Evolutionary conservation across 2,329 filamentous ascomycete genomes (phyloP), one percentile per base, ranked within the genome.

Genomic region (Trichoderma lentiforme): DNA sequence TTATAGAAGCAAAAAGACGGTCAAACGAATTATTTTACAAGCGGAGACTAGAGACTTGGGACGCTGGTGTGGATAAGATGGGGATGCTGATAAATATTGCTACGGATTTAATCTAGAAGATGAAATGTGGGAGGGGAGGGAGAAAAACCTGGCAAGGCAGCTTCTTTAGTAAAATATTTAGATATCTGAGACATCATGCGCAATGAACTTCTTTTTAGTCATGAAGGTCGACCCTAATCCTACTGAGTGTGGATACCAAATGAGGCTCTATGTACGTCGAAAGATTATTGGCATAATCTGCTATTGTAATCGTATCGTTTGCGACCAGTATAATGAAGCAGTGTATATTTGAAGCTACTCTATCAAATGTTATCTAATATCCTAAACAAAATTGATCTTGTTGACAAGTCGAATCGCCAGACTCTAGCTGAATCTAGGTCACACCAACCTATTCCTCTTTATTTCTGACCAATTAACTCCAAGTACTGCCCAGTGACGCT

Each of bases 401-500:
- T 53, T 3, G 47, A 2, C 47, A 53, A 53, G 5, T 2, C 4
- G 9, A 14, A 24, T 14, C 21, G 21, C 47, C 5, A 14, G 18
- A 14, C 15, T 36, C 18, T n/a, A 15, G 26, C 0, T 30, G 7
- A 30, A 30, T 18, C 3, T 30, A 30, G 6, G 3, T 43, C 7
- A 9, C 0, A n/a, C 26, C 26, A n/a, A 12, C 39, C 14, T 24
- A 24, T 21, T 43, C 18, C 15, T 43, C 3, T 34, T 43, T 21
- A 51, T 43, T 64, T 51, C 9, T 7, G 61, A 9, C 47, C 64
- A 47, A 56, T 24, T 21, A 82, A 72, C 62, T 78, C 77, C 8
- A 82, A 71, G 71, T 80, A 82, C 68, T 82, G 80, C 8, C 75
- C 76, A 9, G 79, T 77, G 14, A 80, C 76, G 57, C 76, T 78